These are phyloP conservation scores for Globisporangium irregulare DNA, from an alignment of 352 stramenopile genomes.

Conservation along the genomic window DNA sequence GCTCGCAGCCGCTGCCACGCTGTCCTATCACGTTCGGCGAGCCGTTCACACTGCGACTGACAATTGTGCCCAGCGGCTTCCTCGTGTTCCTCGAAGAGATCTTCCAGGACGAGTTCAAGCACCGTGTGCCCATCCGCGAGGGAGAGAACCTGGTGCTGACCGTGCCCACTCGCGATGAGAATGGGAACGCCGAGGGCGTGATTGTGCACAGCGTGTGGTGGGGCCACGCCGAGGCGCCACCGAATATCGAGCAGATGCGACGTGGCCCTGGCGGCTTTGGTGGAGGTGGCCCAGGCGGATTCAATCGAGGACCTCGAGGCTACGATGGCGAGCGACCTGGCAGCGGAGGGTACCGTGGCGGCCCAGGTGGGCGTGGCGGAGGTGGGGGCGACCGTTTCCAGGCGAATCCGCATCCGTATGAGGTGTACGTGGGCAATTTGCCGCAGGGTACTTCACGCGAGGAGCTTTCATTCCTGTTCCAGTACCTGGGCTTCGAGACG, in stretches of 20 bases:
- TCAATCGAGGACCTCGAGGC: conserved; percentile 22
- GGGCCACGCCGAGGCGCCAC: conserved; percentile 71
- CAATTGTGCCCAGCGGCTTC: conserved; percentile 66
- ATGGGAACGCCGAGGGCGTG: conserved; percentile 65
- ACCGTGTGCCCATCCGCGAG: conserved; percentile 80
- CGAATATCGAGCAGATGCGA: conserved; percentile 58
- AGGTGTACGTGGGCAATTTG: conserved; percentile 85
- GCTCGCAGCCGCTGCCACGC: conserved; percentile 55
- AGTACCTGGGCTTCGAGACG: conserved; percentile 77
- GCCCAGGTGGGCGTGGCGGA: conserved; percentile 26
- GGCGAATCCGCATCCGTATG: conserved; percentile 56
- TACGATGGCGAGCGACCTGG: conserved; percentile 39
- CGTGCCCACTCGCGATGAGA: conserved; percentile 72
- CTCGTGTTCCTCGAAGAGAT: conserved; percentile 79
- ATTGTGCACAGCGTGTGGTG: conserved; percentile 83
- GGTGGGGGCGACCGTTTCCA: conserved; percentile 39
- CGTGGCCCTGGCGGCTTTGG: conserved; percentile 29
- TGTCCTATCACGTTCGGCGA: conserved; percentile 75
- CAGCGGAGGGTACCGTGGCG: conserved; percentile 25
- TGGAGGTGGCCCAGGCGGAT: conserved; percentile 28
- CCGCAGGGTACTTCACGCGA: conserved; percentile 75
- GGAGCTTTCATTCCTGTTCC: conserved; percentile 78
- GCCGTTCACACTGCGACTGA: conserved; percentile 74
- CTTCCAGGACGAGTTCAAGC: conserved; percentile 81
- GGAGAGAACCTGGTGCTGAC: conserved; percentile 79